Conservation (phyloP, 2,329 filamentous ascomycete species). For the Neonectria neomacrospora region DNA sequence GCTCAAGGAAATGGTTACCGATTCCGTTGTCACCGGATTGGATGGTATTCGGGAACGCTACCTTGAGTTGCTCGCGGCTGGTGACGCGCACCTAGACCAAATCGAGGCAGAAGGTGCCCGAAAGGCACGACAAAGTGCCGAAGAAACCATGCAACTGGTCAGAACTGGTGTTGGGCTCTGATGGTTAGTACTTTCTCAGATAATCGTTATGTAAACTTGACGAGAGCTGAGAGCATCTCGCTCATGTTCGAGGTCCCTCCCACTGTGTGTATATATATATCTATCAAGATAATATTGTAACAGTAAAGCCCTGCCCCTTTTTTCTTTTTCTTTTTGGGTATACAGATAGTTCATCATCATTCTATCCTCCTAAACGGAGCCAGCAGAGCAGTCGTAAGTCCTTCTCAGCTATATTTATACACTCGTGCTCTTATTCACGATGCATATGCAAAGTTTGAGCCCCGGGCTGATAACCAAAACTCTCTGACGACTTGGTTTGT, state of each 20-base stretch:
- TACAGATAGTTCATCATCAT: not conserved
- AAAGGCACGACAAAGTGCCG: conserved; percentile 71
- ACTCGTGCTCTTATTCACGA: conserved; percentile 52
- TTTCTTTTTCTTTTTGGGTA: not conserved
- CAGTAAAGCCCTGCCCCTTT: not conserved
- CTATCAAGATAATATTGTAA: conserved; percentile 7
- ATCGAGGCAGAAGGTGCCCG: conserved; percentile 68
- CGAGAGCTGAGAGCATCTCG: not conserved
- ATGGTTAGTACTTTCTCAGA: conserved; percentile 4
- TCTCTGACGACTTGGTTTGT: conserved; percentile 76
- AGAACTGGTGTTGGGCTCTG: conserved; percentile 63
- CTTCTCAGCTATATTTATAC: not conserved
- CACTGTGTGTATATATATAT: not conserved
- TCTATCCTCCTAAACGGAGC: not conserved
- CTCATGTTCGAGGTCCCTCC: not conserved
- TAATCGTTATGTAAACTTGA: conserved; percentile 10
- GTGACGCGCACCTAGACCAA: conserved; percentile 64
- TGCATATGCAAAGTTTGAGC: conserved; percentile 69
- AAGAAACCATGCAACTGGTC: conserved; percentile 65
- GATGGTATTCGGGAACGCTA: conserved; percentile 67
- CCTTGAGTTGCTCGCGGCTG: conserved; percentile 58
- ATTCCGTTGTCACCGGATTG: conserved; percentile 65
- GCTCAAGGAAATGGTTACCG: conserved; percentile 66
- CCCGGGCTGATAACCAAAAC: conserved; percentile 77
- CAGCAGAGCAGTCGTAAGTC: not conserved